phyloP scores from a whole-genome alignment of 305 asterid genomes.

The Fraxinus sp. region DNA sequence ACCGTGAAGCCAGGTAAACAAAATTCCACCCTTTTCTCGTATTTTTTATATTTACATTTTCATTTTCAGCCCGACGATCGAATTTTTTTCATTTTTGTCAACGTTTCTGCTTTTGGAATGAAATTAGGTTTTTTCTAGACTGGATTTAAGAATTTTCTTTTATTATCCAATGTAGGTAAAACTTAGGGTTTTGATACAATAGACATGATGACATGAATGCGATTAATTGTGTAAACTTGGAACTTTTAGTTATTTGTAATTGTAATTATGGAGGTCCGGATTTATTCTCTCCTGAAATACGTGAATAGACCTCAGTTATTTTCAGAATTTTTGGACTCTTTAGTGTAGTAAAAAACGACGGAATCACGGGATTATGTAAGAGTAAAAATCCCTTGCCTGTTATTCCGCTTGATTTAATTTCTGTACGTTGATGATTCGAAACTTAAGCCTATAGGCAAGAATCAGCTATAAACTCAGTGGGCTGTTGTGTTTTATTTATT shows the following conservation, averaged over 20 bases:
- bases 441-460: neutral
- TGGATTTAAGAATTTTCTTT: neutral
- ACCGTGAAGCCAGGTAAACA: slow-evolving; percentile 64
- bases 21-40: neutral
- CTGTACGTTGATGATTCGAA: neutral
- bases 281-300: neutral
- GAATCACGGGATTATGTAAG: neutral
- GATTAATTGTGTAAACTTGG: neutral
- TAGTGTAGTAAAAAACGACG: neutral
- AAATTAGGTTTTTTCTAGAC: neutral
- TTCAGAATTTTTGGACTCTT: neutral
- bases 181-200: neutral
- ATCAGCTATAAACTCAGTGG: neutral
- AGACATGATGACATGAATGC: neutral
- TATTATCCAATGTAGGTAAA: neutral
- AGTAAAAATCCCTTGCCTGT: neutral
- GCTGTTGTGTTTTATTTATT: neutral
- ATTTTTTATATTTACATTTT: neutral
- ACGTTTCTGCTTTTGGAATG: neutral
- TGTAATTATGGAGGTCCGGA: neutral
- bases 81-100: neutral
- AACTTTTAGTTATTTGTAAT: neutral
- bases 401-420: neutral
- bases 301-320: neutral
- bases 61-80: neutral